phyloP scores from a whole-genome alignment of 129 eudicot species.

The Ambrosia artemisiifolia region DNA sequence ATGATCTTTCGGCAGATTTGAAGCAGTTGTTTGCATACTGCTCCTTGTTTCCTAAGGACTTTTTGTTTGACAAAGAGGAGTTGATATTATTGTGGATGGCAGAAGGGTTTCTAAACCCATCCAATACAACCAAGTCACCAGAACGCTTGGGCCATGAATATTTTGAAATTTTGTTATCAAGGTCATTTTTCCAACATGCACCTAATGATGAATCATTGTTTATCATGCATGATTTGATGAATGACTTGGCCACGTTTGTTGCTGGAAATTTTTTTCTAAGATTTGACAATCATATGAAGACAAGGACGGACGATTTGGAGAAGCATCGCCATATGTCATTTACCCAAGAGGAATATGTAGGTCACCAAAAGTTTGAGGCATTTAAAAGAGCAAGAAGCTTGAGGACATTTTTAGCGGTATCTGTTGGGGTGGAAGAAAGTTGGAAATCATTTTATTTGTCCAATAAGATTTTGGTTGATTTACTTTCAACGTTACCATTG shows the following conservation, averaged over 20 bases:
- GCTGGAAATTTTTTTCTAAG: neutral
- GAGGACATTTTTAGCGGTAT: neutral
- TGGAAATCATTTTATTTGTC: neutral
- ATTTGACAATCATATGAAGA: neutral
- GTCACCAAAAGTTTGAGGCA: neutral
- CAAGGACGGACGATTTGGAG: neutral
- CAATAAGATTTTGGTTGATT: neutral
- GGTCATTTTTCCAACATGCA: neutral
- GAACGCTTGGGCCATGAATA: neutral
- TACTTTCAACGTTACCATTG: neutral
- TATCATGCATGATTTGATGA: neutral
- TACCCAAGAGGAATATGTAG: neutral
- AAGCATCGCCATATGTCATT: neutral
- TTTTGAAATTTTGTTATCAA: neutral
- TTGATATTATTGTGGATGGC: neutral
- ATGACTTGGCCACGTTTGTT: neutral
- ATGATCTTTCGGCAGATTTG: neutral
- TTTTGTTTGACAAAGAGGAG: neutral
- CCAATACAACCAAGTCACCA: neutral
- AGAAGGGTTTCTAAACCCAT: neutral
- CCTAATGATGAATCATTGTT: neutral
- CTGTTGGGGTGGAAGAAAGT: neutral
- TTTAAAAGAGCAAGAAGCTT: neutral
- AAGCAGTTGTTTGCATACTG: neutral
- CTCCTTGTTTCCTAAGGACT: slow-evolving; percentile 7